These are phyloP conservation scores for Avena insularis DNA, from an alignment of 176 grass and related monocot species.

Conservation along the genomic window DNA sequence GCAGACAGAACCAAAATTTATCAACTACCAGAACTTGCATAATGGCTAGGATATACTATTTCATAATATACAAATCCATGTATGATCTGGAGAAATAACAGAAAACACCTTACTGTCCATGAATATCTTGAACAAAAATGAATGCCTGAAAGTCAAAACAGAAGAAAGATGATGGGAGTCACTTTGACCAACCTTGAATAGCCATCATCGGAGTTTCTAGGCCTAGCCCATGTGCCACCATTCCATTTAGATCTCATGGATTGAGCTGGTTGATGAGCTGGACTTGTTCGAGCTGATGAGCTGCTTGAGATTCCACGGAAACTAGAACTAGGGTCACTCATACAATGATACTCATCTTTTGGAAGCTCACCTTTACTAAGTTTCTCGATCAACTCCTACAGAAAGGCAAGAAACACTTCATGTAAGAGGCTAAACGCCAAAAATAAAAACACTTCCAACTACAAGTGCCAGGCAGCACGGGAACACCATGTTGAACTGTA, in stretches of 20 bases:
- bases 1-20: not conserved
- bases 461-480: not conserved
- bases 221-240: conserved; percentile 79
- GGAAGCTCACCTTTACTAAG: conserved; percentile 76
- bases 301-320: conserved; percentile 58
- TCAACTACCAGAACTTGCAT: not conserved
- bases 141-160: conserved; percentile 8
- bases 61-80: conserved; percentile 12
- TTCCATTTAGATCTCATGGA: conserved; percentile 77
- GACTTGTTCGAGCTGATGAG: conserved; percentile 48
- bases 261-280: conserved; percentile 59
- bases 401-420: conserved; percentile 16
- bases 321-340: conserved; percentile 82
- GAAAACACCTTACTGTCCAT: conserved; percentile 10
- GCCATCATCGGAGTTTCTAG: conserved; percentile 82
- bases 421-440: conserved; percentile 21
- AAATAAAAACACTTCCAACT: not conserved
- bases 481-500: no score
- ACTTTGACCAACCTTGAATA: conserved; percentile 70
- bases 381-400: conserved; percentile 88
- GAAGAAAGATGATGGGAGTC: not conserved
- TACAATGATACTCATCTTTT: conserved; percentile 80
- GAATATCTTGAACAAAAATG: not conserved
- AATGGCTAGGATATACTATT: conserved; percentile 5
- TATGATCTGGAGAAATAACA: not conserved